Evolutionary conservation across 306 rosid genomes (phyloP).

Genomic region (Quercus aquifolioides): DNA sequence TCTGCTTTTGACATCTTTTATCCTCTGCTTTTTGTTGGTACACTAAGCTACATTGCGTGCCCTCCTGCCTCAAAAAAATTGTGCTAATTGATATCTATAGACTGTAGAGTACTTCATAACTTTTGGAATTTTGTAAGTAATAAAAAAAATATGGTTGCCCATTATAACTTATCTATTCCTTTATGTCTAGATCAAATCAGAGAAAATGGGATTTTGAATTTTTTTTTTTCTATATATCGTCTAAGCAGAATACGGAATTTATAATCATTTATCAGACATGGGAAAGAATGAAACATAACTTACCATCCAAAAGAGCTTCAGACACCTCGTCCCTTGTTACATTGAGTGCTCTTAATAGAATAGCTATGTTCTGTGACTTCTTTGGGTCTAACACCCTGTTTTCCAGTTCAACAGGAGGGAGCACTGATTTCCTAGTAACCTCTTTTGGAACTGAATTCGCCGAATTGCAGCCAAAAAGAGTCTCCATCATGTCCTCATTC

Average conservation of each 20-base stretch:
- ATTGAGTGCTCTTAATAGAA: slow-evolving; percentile 84
- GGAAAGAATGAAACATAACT: slow-evolving; percentile 21
- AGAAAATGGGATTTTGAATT: slow-evolving; percentile 7
- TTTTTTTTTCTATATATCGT: background rate
- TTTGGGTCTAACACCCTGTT: slow-evolving; percentile 89
- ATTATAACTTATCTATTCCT: background rate
- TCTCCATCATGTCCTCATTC: slow-evolving; percentile 99
- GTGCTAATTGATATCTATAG: background rate
- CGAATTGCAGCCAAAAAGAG: slow-evolving; percentile 75
- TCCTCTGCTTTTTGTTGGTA: slow-evolving; percentile 16
- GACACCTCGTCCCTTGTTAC: slow-evolving; percentile 92
- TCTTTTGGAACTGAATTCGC: slow-evolving; percentile 56
- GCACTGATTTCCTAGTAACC: slow-evolving; percentile 54
- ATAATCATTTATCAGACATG: slow-evolving; percentile 2
- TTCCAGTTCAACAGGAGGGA: slow-evolving; percentile 69
- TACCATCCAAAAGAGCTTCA: slow-evolving; percentile 92
- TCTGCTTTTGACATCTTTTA: slow-evolving; percentile 2
- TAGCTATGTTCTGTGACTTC: slow-evolving; percentile 97
- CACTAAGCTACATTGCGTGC: background rate
- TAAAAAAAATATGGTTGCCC: background rate
- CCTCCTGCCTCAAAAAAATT: slow-evolving; percentile 4
- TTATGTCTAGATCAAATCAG: slow-evolving; percentile 4
- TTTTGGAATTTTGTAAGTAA: background rate
- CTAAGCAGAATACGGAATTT: slow-evolving; percentile 9
- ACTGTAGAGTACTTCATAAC: background rate